phyloP scores from a whole-genome alignment of 2,329 filamentous ascomycete species.

The Amauroascus verrucosus region DNA sequence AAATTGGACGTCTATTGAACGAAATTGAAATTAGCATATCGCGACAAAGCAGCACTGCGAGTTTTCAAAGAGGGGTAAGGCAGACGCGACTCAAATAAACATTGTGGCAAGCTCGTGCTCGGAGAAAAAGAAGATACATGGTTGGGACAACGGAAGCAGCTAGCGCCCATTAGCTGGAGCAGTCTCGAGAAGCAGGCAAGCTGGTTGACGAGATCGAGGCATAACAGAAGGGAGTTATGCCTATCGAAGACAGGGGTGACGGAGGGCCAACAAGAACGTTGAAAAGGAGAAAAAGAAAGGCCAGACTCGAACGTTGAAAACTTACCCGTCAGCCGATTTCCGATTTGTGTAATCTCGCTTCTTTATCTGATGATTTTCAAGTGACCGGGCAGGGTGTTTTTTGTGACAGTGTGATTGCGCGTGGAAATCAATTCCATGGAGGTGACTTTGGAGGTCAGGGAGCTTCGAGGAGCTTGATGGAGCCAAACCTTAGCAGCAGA shows the following conservation, averaged over 20 bases:
- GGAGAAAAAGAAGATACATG: not conserved
- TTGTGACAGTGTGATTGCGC: not conserved
- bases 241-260: conserved; percentile 5
- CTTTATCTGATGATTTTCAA: not conserved
- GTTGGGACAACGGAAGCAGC: not conserved
- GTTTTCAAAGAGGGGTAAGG: not conserved
- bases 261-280: not conserved
- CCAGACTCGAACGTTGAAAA: not conserved
- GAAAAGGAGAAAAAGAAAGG: not conserved
- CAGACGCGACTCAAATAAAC: not conserved
- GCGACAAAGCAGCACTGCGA: not conserved
- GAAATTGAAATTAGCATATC: not conserved
- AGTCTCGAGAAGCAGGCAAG: conserved; percentile 1
- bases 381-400: not conserved
- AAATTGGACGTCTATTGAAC: not conserved
- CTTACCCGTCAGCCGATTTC: not conserved
- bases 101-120: not conserved
- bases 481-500: not conserved
- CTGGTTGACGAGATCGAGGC: not conserved
- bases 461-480: not conserved
- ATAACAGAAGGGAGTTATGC: not conserved
- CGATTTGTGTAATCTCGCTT: no score
- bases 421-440: no score
- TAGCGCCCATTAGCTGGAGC: not conserved
- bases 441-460: no score